A percentile compares a stretch with the other conserved stretches of the same genome.
These are phyloP conservation scores for Collybia sp. DNA, from an alignment of 768 basidiomycete species.

Conservation along the genomic window DNA sequence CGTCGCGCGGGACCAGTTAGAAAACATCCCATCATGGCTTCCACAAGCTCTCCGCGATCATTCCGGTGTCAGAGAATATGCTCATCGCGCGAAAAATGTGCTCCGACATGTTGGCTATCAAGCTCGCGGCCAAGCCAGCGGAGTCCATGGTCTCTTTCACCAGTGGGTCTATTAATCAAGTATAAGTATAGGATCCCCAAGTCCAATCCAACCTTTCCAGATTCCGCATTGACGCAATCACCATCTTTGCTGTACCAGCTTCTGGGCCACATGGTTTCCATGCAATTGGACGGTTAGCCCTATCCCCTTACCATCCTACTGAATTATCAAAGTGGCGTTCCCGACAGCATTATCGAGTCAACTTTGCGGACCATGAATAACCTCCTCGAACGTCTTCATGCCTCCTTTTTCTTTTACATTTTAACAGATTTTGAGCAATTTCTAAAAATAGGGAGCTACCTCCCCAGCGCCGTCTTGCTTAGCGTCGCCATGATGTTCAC, in stretches of 20 bases:
- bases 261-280: slow-evolving; percentile 94
- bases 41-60: slow-evolving; percentile 38
- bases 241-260: slow-evolving; percentile 84
- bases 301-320: background rate
- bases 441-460: slow-evolving; percentile 85
- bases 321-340: slow-evolving; percentile 6
- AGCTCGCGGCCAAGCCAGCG: slow-evolving; percentile 76
- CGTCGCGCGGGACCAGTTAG: slow-evolving; percentile 16
- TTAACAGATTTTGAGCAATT: slow-evolving; percentile 59
- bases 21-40: slow-evolving; percentile 37
- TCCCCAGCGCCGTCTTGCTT: slow-evolving; percentile 83
- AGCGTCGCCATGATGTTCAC: slow-evolving; percentile 83
- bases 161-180: slow-evolving; percentile 45
- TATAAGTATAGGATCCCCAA: background rate
- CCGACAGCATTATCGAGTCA: slow-evolving; percentile 73
- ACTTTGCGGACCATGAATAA: slow-evolving; percentile 90
- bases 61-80: slow-evolving; percentile 44
- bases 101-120: slow-evolving; percentile 69
- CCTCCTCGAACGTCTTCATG: slow-evolving; percentile 91
- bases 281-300: slow-evolving; percentile 76
- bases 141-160: slow-evolving; percentile 87
- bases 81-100: slow-evolving; percentile 61
- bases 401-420: slow-evolving; percentile 97
- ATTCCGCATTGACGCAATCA: slow-evolving; percentile 93
- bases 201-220: slow-evolving; percentile 30